Evolutionary conservation across 2,329 filamentous ascomycete genomes (phyloP), one percentile per base, ranked within the genome.

Genomic region (Chrysosporium keratinophilum): DNA sequence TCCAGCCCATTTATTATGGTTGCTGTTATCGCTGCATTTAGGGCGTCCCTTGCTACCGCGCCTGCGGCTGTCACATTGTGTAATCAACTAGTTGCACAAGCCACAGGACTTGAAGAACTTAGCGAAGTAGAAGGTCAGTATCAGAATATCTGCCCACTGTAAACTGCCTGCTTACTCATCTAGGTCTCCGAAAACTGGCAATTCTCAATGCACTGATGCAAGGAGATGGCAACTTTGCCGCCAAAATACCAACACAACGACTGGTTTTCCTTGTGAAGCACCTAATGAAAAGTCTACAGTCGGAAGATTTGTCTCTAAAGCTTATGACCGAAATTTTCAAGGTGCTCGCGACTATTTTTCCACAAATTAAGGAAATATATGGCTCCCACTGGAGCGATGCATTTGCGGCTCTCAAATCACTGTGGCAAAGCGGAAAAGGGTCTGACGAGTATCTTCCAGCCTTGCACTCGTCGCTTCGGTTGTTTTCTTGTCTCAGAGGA

Each of bases 241-340:
- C 74, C 19, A 59, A 54, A 10, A 52, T 80, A 54, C 72, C 72
- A 19, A 71, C 68, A 52, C 80, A 90, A 62, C 79, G 89, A 20
- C 70, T 93, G 2, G 81, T 95, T 0, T 93, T 95, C 69, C 82
- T 91, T 7, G 81, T 91, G 41, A 87, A 86, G 64, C 84, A 90
- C 58, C 76, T 95, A 6, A 78, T 86, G 0, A 78, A 81, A 7
- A 90, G 86, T 80, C 71, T 90, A 0, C 78, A 83, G 12, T 74
- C 82, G 61, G 75, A 74, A 56, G 63, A 88, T 51, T 71, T 79
- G 67, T 58, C 59, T 31, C 54, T 64, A 11, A 62, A 59, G 7
- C 50, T 71, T 40, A 65, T 62, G 54, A 64, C 71, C 1, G 71
- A 75, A 57, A 66, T 69, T 1, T 58, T 73, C 41, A 71, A 69